Base-by-base conservation (phyloP, 2,329 filamentous ascomycete species). In the Mariannaea sp. region DNA sequence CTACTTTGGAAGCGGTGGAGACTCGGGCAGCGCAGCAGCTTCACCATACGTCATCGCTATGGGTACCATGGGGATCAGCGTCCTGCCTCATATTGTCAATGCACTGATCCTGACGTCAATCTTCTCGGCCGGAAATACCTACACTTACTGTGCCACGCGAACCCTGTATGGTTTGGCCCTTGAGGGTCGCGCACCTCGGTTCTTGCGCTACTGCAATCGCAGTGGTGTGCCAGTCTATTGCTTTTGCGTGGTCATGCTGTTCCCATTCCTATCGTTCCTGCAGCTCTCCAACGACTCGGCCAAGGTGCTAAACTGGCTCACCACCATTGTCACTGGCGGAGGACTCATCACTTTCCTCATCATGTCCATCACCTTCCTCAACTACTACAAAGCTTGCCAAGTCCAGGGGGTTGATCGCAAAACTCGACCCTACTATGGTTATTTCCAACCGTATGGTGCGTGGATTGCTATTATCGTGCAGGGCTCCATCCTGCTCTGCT, bases 401-500 rank as follows among this genome's bases (percentile, higher is more conserved):
- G 45, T 35, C 10, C 45, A 49, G n/a, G 29, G 29, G 17, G 27
- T 41, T 20, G 27, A 49, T 10, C 38, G 45, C 24, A 29, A 29
- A 9, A 30, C 38, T 3, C 10, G 29, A 1, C 45, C 45, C 7
- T 49, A 49, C n/a, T 26, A 19, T n/a, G 46, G 46, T 10, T 49
- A 32, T 19, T 49, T 49, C n/a, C 38, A 49, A 9, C 38, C 46
- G 5, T 49, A 42, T n/a, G 27, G 46, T 32, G 39, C 46, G 19
- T 49, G 14, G n/a, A 49, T 49, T 42, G 19, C 43, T 7, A 20
- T 38, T 20, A 17, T 38, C 16, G 12, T 12, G 3, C 35, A 38
- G 68, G 60, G 60, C 14, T 29, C 75, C 19, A 70, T 78, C 20
- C 72, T 77, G 53, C 65, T 72, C 56, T 75, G 73, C 55, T 83